phyloP scores from a whole-genome alignment of 2,329 filamentous ascomycete species.

The Penicillium oxalicum region DNA sequence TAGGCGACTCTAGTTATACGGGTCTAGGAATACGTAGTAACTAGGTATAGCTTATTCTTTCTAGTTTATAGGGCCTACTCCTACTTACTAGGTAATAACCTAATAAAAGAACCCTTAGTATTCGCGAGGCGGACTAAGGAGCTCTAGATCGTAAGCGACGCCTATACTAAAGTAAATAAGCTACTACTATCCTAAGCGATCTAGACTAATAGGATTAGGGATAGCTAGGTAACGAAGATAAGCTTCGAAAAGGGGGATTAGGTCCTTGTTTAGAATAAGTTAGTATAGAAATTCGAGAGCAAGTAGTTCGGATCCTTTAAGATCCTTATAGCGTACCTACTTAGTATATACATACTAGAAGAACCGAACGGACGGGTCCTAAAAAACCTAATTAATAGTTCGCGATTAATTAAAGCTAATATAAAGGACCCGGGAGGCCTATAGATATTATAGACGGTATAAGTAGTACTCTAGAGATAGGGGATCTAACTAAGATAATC shows the following conservation, averaged over 20 bases:
- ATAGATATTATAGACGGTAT: too few species aligned
- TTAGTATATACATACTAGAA: slow-evolving; percentile 6
- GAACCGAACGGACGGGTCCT: too few species aligned
- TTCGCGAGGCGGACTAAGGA: not conserved
- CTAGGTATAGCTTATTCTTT: not conserved
- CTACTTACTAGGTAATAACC: not conserved
- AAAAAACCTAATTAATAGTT: too few species aligned
- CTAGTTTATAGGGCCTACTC: not conserved
- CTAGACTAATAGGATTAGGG: too few species aligned
- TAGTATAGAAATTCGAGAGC: too few species aligned
- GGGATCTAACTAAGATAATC: too few species aligned
- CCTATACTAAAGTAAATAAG: slow-evolving; percentile 5
- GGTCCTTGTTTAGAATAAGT: too few species aligned
- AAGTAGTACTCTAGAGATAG: too few species aligned
- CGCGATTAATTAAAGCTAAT: too few species aligned
- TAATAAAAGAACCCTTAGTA: not conserved
- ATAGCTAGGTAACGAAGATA: too few species aligned
- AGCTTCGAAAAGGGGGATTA: too few species aligned
- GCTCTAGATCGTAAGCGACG: not conserved
- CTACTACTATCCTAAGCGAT: not conserved
- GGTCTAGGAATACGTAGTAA: not conserved
- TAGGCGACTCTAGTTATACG: slow-evolving; percentile 3
- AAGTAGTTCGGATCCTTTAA: slow-evolving; percentile 8
- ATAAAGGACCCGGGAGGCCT: too few species aligned
- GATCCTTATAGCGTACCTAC: not conserved